phyloP scores from a whole-genome alignment of 495 filamentous ascomycete species.

The Tetracladium setigerum region DNA sequence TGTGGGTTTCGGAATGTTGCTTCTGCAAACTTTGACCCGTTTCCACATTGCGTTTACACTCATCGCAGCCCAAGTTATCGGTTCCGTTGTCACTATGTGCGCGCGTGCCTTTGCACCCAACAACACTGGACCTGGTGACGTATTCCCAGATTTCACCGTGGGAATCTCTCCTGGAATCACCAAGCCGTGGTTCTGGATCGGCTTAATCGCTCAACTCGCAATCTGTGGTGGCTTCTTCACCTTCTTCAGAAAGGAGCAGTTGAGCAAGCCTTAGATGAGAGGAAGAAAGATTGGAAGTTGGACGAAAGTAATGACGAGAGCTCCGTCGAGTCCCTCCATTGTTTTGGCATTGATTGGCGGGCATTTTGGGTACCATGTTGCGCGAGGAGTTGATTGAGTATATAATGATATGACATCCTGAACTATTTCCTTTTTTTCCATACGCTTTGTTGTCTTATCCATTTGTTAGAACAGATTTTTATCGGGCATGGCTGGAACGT shows the following conservation, averaged over 20 bases:
- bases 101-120: constrained; percentile 52
- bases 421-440: no score
- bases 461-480: no score
- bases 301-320: no score
- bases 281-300: no score
- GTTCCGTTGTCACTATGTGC: constrained; percentile 46
- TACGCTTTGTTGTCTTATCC: no score
- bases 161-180: constrained; percentile 36
- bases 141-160: constrained; percentile 52
- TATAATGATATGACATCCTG: no score
- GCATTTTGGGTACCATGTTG: no score
- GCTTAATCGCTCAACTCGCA: constrained; percentile 49
- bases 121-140: constrained; percentile 50
- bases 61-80: constrained; percentile 42
- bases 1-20: constrained; percentile 56
- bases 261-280: constrained; percentile 50
- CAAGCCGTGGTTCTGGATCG: constrained; percentile 61
- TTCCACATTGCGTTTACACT: constrained; percentile 51
- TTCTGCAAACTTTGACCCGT: constrained; percentile 53
- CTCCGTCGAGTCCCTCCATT: no score
- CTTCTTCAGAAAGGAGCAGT: constrained; percentile 68
- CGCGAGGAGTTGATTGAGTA: no score
- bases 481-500: no score
- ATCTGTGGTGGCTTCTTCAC: constrained; percentile 60
- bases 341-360: no score